Evolutionary conservation across 208 protist species (phyloP), one percentile per base, ranked within the genome.

Genomic region (Trypanosoma platydactyli): DNA sequence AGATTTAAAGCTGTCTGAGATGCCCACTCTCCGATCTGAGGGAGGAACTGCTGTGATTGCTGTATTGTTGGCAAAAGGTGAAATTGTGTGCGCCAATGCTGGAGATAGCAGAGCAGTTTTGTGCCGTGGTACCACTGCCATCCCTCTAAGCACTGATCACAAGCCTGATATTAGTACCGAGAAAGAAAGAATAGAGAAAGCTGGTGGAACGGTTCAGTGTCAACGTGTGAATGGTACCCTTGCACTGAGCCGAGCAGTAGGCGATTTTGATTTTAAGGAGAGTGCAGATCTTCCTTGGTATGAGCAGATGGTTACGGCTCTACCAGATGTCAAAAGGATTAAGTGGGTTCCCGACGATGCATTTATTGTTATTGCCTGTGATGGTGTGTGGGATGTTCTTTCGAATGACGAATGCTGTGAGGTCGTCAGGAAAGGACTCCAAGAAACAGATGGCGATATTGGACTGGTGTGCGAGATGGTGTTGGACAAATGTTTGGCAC

Each of bases 321-420:
- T 80, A 38, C 91, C 91, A 16, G 89, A 97, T 46, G 79, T 94
- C 3, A 80, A 49, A 35, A 57, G 68, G 16, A 74, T 76, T 12
- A 69, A 71, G 24, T 68, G 69, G 16, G 57, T 35, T 11, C 57
- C 52, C 16, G 75, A 83, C 11, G 88, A 97, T 57, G 78, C 92
- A 56, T 97, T 98, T 75, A 81, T 97, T 58, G 76, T 98, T 44
- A 69, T 97, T 13, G 95, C 80, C 0, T 97, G 95, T 55, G 95
- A 98, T 71, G 95, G 95, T 41, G 84, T 98, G 41, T 98, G 94
- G 92, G 95, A 98, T 72, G 92, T 97, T 7, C 71, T 98, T 0
- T 81, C 76, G 20, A 92, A 86, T 64, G 84, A 94, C 15, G 80
- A 86, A 15, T 88, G 82, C 62, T 94, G 89, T 70, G 64, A 80